Evolutionary conservation across 495 filamentous ascomycete genomes (phyloP), one percentile per base, ranked within the genome.

Genomic region (Penicillium ochrochloron): DNA sequence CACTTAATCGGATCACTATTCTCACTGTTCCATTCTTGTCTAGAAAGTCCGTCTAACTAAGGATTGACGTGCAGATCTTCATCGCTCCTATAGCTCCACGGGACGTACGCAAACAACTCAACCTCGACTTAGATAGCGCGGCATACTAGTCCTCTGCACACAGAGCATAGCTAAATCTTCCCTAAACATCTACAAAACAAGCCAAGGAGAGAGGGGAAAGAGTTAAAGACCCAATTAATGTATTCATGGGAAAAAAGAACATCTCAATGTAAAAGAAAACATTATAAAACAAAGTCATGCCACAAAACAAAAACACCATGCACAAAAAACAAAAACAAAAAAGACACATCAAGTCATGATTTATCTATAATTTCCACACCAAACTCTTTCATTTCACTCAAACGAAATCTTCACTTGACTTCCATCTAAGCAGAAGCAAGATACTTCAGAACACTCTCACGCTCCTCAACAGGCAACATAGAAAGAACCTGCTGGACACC

Each of bases 401-500:
- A 12, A 8, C 37, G 25, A 27, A 37, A 35, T 27, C 23, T 9
- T 11, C 11, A 39, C 29, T 9, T 11, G 5, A 39, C 29, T 15
- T 27, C 8, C 34, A 57, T 46, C 61, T 79, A 84, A 54, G 73
- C 71, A 17, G 75, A 77, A 27, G 64, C 80, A 63, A 95, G 80
- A 70, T 84, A 91, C 80, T 89, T 92, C 54, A 98, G 77, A 5
- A 94, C 84, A 78, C 89, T 87, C 77, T 98, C 94, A 66, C 92
- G 88, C 81, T 99, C 94, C 60, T 85, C 86, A 54, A 94, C 89
- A 23, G 93, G 90, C 80, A 99, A 84, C 79, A 93, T 93, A 60
- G 86, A 86, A 64, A 99, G 78, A 67, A 95, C 86, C 66, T 93
- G 89, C 74, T 92, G 88, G 14, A 99, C 85, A 70, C 95, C 95